A percentile compares a stretch with the other conserved stretches of the same genome.
Evolutionary conservation across 345 rosid genomes (phyloP).

Genomic region (Noccaea caerulescens): DNA sequence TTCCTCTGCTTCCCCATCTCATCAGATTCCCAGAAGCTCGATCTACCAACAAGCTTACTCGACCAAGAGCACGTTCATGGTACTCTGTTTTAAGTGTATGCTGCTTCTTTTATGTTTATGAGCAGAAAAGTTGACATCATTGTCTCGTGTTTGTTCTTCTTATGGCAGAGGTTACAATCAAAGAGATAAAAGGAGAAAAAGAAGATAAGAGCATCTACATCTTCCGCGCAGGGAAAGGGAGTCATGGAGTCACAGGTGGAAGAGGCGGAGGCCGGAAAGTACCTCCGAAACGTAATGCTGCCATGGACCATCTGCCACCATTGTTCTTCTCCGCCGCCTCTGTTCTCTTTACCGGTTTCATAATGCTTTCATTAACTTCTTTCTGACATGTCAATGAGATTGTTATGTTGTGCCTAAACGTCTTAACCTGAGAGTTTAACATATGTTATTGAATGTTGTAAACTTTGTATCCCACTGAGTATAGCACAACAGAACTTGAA

Average conservation of each 20-base stretch:
- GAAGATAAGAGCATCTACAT: constrained; percentile 29
- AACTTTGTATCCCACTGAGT: not conserved
- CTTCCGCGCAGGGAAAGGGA: constrained; percentile 30
- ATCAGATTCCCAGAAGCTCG: constrained; percentile 25
- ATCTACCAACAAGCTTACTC: constrained; percentile 16
- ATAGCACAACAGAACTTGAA: not conserved
- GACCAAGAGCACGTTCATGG: constrained; percentile 32
- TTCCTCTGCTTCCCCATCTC: constrained; percentile 23
- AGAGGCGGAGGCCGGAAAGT: constrained; percentile 41
- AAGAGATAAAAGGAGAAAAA: constrained; percentile 1
- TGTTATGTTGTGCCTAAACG: constrained; percentile 10
- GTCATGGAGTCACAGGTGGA: constrained; percentile 33
- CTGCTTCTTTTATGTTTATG: not conserved
- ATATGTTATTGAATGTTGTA: not conserved
- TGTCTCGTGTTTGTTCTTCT: constrained; percentile 1
- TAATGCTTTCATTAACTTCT: constrained; percentile 28
- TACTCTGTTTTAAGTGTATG: constrained; percentile 15
- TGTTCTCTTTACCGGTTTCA: constrained; percentile 15
- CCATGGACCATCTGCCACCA: constrained; percentile 5
- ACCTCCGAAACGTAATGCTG: constrained; percentile 37
- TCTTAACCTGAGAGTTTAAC: constrained; percentile 15
- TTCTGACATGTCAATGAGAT: constrained; percentile 1
- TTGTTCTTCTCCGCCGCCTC: constrained; percentile 35
- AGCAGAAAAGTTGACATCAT: not conserved
- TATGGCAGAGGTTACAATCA: constrained; percentile 21